Base-by-base conservation (phyloP, 441 rosid species). In the Francoa sonchifolia region DNA sequence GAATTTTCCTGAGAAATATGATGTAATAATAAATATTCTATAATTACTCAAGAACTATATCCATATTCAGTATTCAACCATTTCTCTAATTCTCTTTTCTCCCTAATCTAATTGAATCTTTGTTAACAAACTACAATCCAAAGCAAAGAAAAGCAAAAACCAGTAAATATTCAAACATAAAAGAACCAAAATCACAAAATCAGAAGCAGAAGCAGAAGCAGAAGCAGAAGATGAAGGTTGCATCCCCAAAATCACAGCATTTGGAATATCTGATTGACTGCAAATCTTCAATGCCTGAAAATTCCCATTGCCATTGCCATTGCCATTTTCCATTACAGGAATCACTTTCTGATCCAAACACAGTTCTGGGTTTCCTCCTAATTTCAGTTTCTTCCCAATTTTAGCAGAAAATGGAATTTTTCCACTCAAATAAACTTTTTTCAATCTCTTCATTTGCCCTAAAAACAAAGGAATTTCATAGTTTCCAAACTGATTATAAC, bases 391-490 rank as follows among this genome's bases (percentile, higher is more conserved):
- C 17, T 44, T 42, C 12, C 80, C 77, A 8, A 66, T 25, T 39
- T 45, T 65, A 0, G 67, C 70, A 27, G 73, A 44, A 37, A 76
- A 76, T 0, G 77, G 79, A 28, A 67, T 32, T 42, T 81, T 81
- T 14, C 92, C 87, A 54, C 87, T 81, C 68, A 74, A 51, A 40
- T 65, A 39, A 28, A 81, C 54, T 45, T 68, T 73, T 46, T 38
- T 72, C 47, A 77, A 20, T 9, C 59, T 50, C 0, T 61, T 54
- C 67, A 72, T 58, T 41, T 62, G 55, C 1, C 64, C 67, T 3
- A 72, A 32, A 52, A 68, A 68, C 57, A 58, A 22, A 29, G 83
- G 92, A 45, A 77, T 33, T 2, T 86, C 83, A 25, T 27, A 62
- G 42, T 68, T 68, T 0, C 76, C 75, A 27, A 74, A 72, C 1